Conservation (phyloP, 768 basidiomycete genomes). For the Amanita pallidorosea region DNA sequence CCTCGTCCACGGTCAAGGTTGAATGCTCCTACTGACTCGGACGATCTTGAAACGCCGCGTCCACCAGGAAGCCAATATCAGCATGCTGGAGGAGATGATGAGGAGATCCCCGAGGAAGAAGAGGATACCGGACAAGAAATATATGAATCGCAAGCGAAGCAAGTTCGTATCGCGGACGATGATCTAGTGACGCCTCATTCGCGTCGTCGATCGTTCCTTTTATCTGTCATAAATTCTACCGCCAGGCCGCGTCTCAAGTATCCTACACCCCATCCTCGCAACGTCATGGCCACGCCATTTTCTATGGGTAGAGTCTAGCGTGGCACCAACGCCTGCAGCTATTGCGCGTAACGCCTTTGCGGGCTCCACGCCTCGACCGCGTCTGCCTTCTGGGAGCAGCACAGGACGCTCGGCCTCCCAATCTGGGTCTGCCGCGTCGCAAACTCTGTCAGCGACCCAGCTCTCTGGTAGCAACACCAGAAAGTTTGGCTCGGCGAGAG, state of each 20-base stretch:
- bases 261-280: conserved; percentile 37
- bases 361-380: conserved; percentile 54
- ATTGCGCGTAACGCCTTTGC: conserved; percentile 45
- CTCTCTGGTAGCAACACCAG: background rate
- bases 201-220: conserved; percentile 70
- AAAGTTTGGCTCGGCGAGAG: background rate
- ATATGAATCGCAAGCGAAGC: background rate
- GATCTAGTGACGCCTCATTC: conserved; percentile 59
- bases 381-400: conserved; percentile 18
- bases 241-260: conserved; percentile 60
- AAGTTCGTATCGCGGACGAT: conserved; percentile 15
- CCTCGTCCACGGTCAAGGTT: conserved; percentile 56
- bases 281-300: conserved; percentile 22
- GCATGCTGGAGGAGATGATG: conserved; percentile 10
- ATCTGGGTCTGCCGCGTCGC: conserved; percentile 23
- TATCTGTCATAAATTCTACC: conserved; percentile 77
- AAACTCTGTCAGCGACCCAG: conserved; percentile 12
- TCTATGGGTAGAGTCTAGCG: conserved; percentile 25
- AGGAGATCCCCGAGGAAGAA: conserved; percentile 8
- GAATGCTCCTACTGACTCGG: conserved; percentile 32
- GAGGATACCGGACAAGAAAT: conserved; percentile 17
- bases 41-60: conserved; percentile 29
- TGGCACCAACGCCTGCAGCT: conserved; percentile 17
- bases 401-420: conserved; percentile 35
- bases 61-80: conserved; percentile 11